These are phyloP conservation scores for Cytospora leucostoma DNA, from an alignment of 2,329 filamentous ascomycete genomes.

Conservation along the genomic window DNA sequence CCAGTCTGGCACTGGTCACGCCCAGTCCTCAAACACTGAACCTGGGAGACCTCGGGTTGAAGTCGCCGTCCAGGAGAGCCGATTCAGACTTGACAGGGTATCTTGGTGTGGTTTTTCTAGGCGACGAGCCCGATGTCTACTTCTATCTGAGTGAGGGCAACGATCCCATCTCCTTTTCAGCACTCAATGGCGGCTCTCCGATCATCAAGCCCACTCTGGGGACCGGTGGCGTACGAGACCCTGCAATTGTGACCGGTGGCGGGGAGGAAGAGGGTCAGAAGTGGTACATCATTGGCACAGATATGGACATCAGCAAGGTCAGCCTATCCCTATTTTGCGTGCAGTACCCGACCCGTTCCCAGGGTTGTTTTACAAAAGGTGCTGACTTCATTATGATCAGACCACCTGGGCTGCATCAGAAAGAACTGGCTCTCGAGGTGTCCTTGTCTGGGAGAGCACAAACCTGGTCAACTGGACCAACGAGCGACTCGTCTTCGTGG, in stretches of 20 bases:
- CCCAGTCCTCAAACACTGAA: slow-evolving; percentile 10
- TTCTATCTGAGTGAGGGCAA: slow-evolving; percentile 57
- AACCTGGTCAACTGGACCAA: slow-evolving; percentile 52
- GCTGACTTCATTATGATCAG: slow-evolving; percentile 34
- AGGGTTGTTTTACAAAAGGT: neutral
- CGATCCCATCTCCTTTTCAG: slow-evolving; percentile 48
- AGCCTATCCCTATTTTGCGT: neutral
- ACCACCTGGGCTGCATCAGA: slow-evolving; percentile 56
- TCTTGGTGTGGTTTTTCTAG: slow-evolving; percentile 56
- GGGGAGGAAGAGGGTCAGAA: slow-evolving; percentile 50
- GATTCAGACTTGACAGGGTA: slow-evolving; percentile 50
- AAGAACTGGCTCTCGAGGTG: slow-evolving; percentile 51
- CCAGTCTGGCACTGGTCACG: slow-evolving; percentile 6
- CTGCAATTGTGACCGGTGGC: slow-evolving; percentile 49
- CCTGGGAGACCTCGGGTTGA: slow-evolving; percentile 29
- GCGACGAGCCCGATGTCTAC: slow-evolving; percentile 54
- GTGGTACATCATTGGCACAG: slow-evolving; percentile 58
- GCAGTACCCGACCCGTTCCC: no score
- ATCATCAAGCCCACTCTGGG: slow-evolving; percentile 52
- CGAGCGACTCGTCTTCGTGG: slow-evolving; percentile 52
- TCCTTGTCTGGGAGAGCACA: slow-evolving; percentile 57
- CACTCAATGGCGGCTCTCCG: slow-evolving; percentile 50
- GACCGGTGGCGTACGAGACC: slow-evolving; percentile 55
- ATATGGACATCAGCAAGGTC: slow-evolving; percentile 53
- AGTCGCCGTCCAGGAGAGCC: slow-evolving; percentile 35